These are phyloP conservation scores for Colletotrichum tropicicola DNA, from an alignment of 2,329 filamentous ascomycete species.

Conservation along the genomic window DNA sequence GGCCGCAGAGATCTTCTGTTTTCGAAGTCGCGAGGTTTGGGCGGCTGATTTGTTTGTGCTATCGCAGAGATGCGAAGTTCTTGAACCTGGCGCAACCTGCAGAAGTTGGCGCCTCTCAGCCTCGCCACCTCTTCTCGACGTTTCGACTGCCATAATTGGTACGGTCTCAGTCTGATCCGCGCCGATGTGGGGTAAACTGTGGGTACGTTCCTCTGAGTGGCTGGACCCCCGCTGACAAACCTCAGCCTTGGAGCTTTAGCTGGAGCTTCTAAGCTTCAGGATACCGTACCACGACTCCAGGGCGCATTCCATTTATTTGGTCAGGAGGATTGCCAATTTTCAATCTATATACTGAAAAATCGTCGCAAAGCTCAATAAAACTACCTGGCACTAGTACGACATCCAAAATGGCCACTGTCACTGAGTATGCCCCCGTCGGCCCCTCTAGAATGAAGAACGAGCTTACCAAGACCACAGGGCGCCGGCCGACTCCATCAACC, in stretches of 20 bases:
- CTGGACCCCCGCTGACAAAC: conserved; percentile 27
- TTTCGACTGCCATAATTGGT: conserved; percentile 23
- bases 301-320: background rate
- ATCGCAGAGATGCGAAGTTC: background rate
- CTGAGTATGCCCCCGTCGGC: background rate
- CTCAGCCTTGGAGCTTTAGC: conserved; percentile 26
- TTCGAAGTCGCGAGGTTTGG: conserved; percentile 5
- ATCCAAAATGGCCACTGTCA: conserved; percentile 15
- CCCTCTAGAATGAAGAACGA: background rate
- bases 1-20: conserved; percentile 5
- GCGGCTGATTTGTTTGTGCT: background rate
- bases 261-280: conserved; percentile 5
- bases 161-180: conserved; percentile 9
- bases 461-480: conserved; percentile 19
- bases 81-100: background rate
- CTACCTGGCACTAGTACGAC: background rate
- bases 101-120: conserved; percentile 49
- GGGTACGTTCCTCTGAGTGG: background rate
- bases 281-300: background rate
- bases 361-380: background rate
- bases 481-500: background rate
- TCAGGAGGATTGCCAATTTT: background rate
- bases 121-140: conserved; percentile 43
- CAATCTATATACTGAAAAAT: background rate
- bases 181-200: background rate